Percentiles rank a stretch among this genome's conserved stretches.
Conservation (phyloP, 768 basidiomycete genomes). For the Cantharellus cinnabarinus region DNA sequence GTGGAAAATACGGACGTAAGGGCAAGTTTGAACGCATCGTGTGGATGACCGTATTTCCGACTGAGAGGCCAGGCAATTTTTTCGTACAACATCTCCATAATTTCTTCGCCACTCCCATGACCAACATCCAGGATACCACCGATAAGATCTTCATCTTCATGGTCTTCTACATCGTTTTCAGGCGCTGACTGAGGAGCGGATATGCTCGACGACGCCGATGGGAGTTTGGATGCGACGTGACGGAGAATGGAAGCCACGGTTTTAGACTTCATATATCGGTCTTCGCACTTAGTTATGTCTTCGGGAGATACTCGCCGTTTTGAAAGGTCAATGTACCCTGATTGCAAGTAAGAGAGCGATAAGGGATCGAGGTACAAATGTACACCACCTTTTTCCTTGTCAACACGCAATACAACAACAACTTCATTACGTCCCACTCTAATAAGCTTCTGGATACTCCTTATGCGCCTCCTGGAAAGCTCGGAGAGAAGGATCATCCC, state of each 20-base stretch:
- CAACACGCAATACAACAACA: slow-evolving; percentile 91
- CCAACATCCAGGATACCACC: slow-evolving; percentile 22
- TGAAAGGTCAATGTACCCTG: slow-evolving; percentile 96
- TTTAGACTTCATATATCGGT: slow-evolving; percentile 95
- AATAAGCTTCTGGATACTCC: slow-evolving; percentile 95
- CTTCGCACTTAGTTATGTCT: slow-evolving; percentile 97
- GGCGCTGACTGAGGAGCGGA: slow-evolving; percentile 8
- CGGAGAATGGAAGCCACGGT: slow-evolving; percentile 84
- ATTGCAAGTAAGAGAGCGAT: background rate
- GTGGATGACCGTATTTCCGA: slow-evolving; percentile 80
- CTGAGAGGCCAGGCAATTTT: slow-evolving; percentile 85
- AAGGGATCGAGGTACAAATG: background rate
- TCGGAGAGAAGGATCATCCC: slow-evolving; percentile 99
- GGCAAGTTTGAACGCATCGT: slow-evolving; percentile 96
- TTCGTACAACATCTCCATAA: slow-evolving; percentile 74
- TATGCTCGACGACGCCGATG: slow-evolving; percentile 18
- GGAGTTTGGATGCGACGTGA: slow-evolving; percentile 72
- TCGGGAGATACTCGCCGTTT: slow-evolving; percentile 96
- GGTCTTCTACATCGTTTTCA: slow-evolving; percentile 24
- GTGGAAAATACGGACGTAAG: slow-evolving; percentile 36
- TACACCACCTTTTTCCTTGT: slow-evolving; percentile 83
- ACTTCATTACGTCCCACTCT: slow-evolving; percentile 95
- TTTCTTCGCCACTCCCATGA: slow-evolving; percentile 44
- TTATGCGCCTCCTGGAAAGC: slow-evolving; percentile 83
- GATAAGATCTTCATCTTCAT: slow-evolving; percentile 21